Percentiles rank a stretch among this genome's conserved stretches.
These are phyloP conservation scores for Paraphaeosphaeria sporulosa DNA, from an alignment of 2,329 filamentous ascomycete genomes.

Conservation along the genomic window DNA sequence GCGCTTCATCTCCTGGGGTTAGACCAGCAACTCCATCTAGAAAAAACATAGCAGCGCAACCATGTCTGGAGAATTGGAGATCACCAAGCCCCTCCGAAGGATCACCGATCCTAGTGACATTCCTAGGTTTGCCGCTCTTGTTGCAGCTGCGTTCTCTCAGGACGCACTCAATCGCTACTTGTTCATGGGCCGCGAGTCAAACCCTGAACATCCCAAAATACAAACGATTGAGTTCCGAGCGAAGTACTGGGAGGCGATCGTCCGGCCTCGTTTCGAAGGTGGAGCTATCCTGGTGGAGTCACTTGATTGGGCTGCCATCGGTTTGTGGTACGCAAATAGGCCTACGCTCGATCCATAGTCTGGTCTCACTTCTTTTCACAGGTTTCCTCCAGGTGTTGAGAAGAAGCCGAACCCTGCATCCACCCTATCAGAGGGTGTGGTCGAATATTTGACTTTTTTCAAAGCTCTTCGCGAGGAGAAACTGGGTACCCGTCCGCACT, in stretches of 20 bases:
- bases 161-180: slow-evolving; percentile 13
- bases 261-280: slow-evolving; percentile 9
- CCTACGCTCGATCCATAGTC: background rate
- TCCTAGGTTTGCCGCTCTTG: background rate
- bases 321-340: slow-evolving; percentile 2
- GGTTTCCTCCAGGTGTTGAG: slow-evolving; percentile 13
- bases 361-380: background rate
- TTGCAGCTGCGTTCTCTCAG: slow-evolving; percentile 7
- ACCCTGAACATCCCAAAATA: slow-evolving; percentile 10
- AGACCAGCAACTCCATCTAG: background rate
- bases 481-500: slow-evolving; percentile 10
- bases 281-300: slow-evolving; percentile 6
- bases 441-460: slow-evolving; percentile 8
- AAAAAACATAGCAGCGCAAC: background rate
- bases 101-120: slow-evolving; percentile 8
- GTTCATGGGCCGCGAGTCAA: slow-evolving; percentile 7
- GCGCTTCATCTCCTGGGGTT: too few species aligned
- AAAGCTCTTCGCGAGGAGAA: slow-evolving; percentile 7
- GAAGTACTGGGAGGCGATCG: slow-evolving; percentile 9
- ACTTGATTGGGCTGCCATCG: slow-evolving; percentile 13
- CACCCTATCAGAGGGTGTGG: background rate
- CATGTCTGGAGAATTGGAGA: background rate
- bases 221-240: slow-evolving; percentile 3
- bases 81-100: slow-evolving; percentile 2
- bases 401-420: slow-evolving; percentile 1